phyloP scores from a whole-genome alignment of 2,329 filamentous ascomycete genomes.

The Cordyceps cicadae region DNA sequence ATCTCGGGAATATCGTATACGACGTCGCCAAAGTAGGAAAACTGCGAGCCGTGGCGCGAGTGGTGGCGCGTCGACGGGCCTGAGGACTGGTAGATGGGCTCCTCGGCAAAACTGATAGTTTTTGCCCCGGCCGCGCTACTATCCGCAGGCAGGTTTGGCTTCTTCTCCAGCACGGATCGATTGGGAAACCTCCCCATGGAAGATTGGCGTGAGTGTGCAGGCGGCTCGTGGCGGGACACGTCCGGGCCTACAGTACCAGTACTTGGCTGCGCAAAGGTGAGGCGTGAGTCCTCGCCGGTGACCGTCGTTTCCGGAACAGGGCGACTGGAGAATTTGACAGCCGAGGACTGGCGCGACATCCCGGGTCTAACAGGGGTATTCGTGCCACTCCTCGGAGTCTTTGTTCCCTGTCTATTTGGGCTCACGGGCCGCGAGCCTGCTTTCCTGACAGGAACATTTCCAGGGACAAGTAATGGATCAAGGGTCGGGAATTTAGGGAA shows the following conservation, averaged over 20 bases:
- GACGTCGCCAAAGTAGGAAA: conserved; percentile 26
- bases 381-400: neutral
- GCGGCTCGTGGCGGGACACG: conserved; percentile 26
- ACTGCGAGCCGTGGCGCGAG: conserved; percentile 30
- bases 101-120: conserved; percentile 55
- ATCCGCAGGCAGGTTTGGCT: conserved; percentile 36
- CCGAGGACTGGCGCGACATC: conserved; percentile 43
- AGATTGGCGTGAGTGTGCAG: conserved; percentile 32
- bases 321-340: conserved; percentile 61
- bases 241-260: conserved; percentile 14
- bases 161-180: conserved; percentile 53
- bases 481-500: neutral
- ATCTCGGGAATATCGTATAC: conserved; percentile 37
- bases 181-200: conserved; percentile 54
- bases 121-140: conserved; percentile 43
- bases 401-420: conserved; percentile 16
- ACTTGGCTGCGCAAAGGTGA: conserved; percentile 56
- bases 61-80: conserved; percentile 18
- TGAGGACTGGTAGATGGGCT: conserved; percentile 18
- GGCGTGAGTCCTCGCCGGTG: conserved; percentile 50
- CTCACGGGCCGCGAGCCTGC: conserved; percentile 19
- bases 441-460: neutral
- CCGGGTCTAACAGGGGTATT: conserved; percentile 31
- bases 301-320: conserved; percentile 64
- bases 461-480: neutral